Conservation (phyloP, 768 basidiomycete genomes). For the Leucogyrophana mollusca region DNA sequence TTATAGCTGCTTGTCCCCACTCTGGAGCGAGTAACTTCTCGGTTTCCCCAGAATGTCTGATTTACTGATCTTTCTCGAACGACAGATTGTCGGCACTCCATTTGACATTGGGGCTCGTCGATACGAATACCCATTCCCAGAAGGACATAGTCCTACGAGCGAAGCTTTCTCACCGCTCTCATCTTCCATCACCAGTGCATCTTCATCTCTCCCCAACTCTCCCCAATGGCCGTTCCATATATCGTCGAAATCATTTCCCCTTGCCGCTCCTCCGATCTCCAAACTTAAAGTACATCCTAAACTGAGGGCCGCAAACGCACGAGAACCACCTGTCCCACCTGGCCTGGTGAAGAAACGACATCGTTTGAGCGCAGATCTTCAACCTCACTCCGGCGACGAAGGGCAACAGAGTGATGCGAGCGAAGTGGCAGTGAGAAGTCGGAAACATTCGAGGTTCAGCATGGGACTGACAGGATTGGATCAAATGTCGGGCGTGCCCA, state of each 20-base stretch:
- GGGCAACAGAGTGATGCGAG: conserved; percentile 25
- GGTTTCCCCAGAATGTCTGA: background rate
- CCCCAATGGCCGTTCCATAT: conserved; percentile 26
- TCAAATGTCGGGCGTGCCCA: too few relatives aligned
- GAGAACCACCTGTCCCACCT: conserved; percentile 31
- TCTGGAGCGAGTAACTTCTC: background rate
- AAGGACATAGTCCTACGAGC: conserved; percentile 26
- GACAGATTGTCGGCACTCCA: conserved; percentile 31
- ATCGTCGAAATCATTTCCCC: conserved; percentile 28
- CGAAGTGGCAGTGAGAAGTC: conserved; percentile 15
- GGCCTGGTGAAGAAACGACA: conserved; percentile 27
- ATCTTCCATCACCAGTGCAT: conserved; percentile 12
- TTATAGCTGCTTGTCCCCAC: conserved; percentile 9
- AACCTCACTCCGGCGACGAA: conserved; percentile 26
- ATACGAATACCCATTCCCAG: conserved; percentile 32
- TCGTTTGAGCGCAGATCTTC: conserved; percentile 17
- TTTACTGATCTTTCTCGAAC: background rate
- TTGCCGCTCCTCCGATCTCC: conserved; percentile 26
- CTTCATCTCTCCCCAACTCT: conserved; percentile 21
- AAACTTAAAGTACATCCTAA: conserved; percentile 28
- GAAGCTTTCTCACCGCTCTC: conserved; percentile 24
- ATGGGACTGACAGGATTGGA: conserved; percentile 1
- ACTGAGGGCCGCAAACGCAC: conserved; percentile 21
- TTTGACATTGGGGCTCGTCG: conserved; percentile 32
- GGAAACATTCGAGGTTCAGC: conserved; percentile 6